phyloP scores from a whole-genome alignment of 257 asterid species.

The Fraxinus excelsior region DNA sequence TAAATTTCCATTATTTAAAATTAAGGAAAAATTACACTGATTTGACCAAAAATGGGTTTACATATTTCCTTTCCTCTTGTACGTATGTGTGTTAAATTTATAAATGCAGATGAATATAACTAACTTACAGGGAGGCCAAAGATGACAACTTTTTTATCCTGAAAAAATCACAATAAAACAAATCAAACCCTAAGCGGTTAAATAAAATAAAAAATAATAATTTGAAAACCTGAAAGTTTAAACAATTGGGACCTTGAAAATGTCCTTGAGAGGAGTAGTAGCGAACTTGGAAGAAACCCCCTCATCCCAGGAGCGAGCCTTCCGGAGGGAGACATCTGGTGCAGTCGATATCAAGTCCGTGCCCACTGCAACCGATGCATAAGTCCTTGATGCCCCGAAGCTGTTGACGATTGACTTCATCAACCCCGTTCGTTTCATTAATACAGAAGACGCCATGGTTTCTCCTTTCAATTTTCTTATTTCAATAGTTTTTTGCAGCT shows the following conservation, averaged over 20 bases:
- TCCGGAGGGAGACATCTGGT: conserved; percentile 76
- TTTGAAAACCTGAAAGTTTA: background rate
- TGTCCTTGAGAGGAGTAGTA: conserved; percentile 66
- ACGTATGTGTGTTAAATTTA: background rate
- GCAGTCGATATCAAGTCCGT: conserved; percentile 69
- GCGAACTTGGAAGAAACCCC: conserved; percentile 91
- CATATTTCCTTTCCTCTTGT: background rate
- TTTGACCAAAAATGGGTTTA: background rate
- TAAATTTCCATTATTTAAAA: background rate
- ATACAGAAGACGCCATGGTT: conserved; percentile 55
- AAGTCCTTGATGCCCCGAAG: conserved; percentile 50
- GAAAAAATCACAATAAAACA: conserved; percentile 36
- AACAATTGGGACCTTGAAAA: conserved; percentile 62
- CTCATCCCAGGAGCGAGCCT: conserved; percentile 94
- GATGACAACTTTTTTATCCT: conserved; percentile 91
- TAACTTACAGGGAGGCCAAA: conserved; percentile 95
- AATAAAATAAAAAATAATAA: background rate
- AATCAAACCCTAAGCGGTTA: conserved; percentile 24
- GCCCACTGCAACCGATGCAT: conserved; percentile 83
- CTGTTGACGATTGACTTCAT: conserved; percentile 42
- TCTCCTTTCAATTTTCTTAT: background rate
- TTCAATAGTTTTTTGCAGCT: background rate
- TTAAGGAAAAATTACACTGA: background rate
- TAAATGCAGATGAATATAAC: background rate
- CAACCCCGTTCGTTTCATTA: conserved; percentile 54